Conservation (phyloP, 2,329 filamentous ascomycete species). For the Tolypocladium ophioglossoides region DNA sequence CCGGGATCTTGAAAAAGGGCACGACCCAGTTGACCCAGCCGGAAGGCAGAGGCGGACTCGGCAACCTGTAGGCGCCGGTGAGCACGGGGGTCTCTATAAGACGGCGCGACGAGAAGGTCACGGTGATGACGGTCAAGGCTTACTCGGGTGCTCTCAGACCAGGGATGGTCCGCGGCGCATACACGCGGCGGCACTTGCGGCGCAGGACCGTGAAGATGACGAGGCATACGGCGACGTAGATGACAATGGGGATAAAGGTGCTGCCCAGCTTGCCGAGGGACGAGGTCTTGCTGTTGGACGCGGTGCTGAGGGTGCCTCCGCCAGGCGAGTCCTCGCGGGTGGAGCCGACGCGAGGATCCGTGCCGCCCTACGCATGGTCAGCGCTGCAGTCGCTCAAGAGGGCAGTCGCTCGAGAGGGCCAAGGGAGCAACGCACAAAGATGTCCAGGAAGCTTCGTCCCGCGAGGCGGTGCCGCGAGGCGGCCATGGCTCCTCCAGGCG, state of each 20-base stretch:
- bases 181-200: slow-evolving; percentile 38
- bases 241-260: slow-evolving; percentile 42
- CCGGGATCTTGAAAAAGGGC: slow-evolving; percentile 56
- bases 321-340: slow-evolving; percentile 20
- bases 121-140: slow-evolving; percentile 2
- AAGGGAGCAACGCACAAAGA: background rate
- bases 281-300: slow-evolving; percentile 20
- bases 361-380: background rate
- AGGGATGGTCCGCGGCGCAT: slow-evolving; percentile 40
- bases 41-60: slow-evolving; percentile 24
- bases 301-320: slow-evolving; percentile 22
- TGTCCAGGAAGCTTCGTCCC: slow-evolving; percentile 2
- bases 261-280: slow-evolving; percentile 28
- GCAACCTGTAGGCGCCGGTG: background rate
- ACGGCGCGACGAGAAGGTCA: background rate
- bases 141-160: slow-evolving; percentile 34
- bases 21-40: slow-evolving; percentile 59
- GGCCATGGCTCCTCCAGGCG: background rate
- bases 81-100: background rate
- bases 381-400: background rate
- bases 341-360: slow-evolving; percentile 24
- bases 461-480: background rate
- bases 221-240: slow-evolving; percentile 40
- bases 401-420: too few relatives aligned
- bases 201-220: slow-evolving; percentile 38